Conservation (phyloP, 2,329 filamentous ascomycete species). For the Penicillium sp. region DNA sequence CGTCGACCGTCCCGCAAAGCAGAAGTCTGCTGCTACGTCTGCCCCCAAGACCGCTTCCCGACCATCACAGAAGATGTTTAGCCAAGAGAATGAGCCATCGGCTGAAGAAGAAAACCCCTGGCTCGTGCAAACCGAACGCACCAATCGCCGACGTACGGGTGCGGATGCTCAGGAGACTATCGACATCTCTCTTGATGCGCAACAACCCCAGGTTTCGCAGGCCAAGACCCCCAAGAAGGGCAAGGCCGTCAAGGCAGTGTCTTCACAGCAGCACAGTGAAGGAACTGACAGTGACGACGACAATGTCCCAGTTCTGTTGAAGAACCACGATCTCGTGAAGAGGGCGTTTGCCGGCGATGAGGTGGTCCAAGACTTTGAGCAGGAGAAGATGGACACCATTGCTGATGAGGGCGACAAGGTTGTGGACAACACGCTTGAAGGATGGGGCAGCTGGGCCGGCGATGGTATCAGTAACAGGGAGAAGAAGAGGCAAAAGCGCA, state of each 20-base stretch:
- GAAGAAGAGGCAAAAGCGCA: conserved; percentile 60
- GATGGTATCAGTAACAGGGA: conserved; percentile 75
- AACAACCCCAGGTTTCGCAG: conserved; percentile 20
- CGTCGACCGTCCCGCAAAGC: conserved; percentile 31
- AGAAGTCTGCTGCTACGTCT: conserved; percentile 21
- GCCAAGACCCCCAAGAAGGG: conserved; percentile 27
- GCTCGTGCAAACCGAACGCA: conserved; percentile 41
- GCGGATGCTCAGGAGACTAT: conserved; percentile 37
- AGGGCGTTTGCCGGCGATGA: conserved; percentile 87
- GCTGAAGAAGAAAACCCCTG: conserved; percentile 44
- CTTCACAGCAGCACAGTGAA: conserved; percentile 41
- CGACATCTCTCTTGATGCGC: conserved; percentile 39
- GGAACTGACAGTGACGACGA: conserved; percentile 48
- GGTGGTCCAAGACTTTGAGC: conserved; percentile 76
- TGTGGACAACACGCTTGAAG: conserved; percentile 81
- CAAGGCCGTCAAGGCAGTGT: conserved; percentile 27
- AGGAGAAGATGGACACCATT: conserved; percentile 73
- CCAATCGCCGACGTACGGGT: conserved; percentile 35
- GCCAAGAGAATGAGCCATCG: conserved; percentile 25
- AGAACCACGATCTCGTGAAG: conserved; percentile 70
- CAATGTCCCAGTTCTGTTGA: conserved; percentile 47
- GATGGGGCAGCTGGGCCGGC: conserved; percentile 93
- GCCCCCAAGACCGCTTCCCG: conserved; percentile 26
- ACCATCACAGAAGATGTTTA: conserved; percentile 18
- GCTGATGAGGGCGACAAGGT: conserved; percentile 81